Base-by-base conservation (phyloP, 2,329 filamentous ascomycete genomes). In the Myrmaecium sp. region DNA sequence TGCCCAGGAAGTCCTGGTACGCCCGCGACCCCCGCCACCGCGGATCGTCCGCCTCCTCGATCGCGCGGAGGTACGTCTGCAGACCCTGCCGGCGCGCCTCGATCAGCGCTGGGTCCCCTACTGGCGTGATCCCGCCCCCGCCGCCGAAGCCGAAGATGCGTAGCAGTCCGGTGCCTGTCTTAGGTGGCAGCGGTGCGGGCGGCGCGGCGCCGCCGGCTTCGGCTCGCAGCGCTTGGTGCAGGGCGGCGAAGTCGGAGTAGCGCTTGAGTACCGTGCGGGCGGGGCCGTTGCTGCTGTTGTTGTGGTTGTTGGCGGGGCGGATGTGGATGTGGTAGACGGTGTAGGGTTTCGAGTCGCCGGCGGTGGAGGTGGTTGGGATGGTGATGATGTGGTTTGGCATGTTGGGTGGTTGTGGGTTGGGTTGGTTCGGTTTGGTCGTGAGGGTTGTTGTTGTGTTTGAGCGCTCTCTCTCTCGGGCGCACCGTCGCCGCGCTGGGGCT, bases 251-350 rank as follows among this genome's bases (percentile, higher is more conserved):
- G 46, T 89, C 80, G 28, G 74, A 81, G 59, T 86, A 91, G 41
- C 80, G 76, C 52, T 84, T 86, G 42, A 74, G 70, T 4, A 83
- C 62, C 4, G 76, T 77, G 25, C 76, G 71, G 9, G 86, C 64
- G 0, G 80, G 79, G 1, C 82, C 69, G 27, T 76, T 72, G 32
- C 89, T 62, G 13, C 71, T 73, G 49, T 84, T 74, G 49, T 80
- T 79, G 59, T 84, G 86, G 36, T 75, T 64, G 0, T 78, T 84
- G 50, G 77, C 77, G 1, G 82, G 69, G 27, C 76, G 72, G 32
- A 89, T 62, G 13, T 70, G 73, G 49, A 84, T 74, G 49, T 80
- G 79, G 59, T 84, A 86, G 36, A 75, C 64, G 0, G 78, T 84
- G 50, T 71, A 82, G 0, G 74, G 64, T 42, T 81, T 80, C 31